A percentile compares a stretch with the other conserved stretches of the same genome.
Evolutionary conservation across 2,329 filamentous ascomycete species (phyloP).

Genomic region (Epichloe baconii): DNA sequence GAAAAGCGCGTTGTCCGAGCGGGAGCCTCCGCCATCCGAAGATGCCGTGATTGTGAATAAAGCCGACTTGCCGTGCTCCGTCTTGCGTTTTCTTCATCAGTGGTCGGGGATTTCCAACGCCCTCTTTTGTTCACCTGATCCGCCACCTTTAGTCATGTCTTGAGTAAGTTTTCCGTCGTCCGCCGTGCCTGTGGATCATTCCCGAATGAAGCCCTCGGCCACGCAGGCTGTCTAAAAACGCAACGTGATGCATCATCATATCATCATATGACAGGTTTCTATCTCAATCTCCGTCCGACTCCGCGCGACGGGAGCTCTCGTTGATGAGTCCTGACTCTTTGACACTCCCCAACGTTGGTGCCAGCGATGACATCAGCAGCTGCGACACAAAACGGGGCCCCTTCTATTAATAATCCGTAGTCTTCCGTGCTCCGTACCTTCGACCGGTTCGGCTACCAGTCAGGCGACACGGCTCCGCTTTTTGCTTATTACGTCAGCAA

Average conservation of each 20-base stretch:
- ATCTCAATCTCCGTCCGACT: not conserved
- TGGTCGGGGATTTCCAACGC: not conserved
- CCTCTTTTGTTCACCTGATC: no score
- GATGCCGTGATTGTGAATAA: not conserved
- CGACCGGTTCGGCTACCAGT: not conserved
- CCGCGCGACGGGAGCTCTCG: not conserved
- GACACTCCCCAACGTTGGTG: no score
- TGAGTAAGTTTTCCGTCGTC: no score
- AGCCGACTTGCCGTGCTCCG: not conserved
- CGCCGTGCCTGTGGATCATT: not conserved
- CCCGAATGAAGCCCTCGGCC: not conserved
- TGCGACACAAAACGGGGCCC: no score
- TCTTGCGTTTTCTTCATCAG: not conserved
- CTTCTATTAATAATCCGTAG: no score
- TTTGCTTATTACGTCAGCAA: constrained; percentile 10
- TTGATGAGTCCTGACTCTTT: no score
- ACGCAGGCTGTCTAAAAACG: not conserved
- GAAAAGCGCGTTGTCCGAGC: not conserved
- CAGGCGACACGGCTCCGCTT: not conserved
- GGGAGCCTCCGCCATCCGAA: constrained; percentile 1
- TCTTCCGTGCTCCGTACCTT: no score
- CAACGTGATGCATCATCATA: not conserved
- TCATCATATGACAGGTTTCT: no score
- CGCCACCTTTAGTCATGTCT: no score
- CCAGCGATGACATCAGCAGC: no score